Evolutionary conservation across 192 early-diverging fungal genomes (phyloP), one percentile per base, ranked within the genome.

Genomic region (Coemansia sp.): DNA sequence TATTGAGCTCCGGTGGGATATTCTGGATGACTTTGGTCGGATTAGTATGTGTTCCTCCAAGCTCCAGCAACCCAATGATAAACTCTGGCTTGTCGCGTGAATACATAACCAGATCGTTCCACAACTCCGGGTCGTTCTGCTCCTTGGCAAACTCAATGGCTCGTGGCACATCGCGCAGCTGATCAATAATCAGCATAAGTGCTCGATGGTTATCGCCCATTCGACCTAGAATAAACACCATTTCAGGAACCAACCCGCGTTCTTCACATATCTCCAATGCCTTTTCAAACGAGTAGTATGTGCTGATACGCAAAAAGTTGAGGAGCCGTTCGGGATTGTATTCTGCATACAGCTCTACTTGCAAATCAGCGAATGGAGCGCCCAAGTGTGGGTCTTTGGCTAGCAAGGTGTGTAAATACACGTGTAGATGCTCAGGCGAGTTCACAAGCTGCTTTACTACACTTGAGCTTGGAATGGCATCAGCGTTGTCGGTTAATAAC

Each of bases 131-230:
- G 74, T 99, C 95, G 57, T 92, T 93, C 72, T 97, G 94, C 50
- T 99, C 94, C 72, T 93, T 93, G 4, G 93, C 92, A 84, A 99
- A 99, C 56, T 96, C 93, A 61, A 99, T 99, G 0, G 97, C 97
- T 78, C 89, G 62, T 43, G 91, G 86, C 18, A 99, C 94, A 76
- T 99, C 89, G 30, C 86, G 81, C 11, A 99, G 70, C 43, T 88
- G 80, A 16, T 91, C 85, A 50, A 99, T 97, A 46, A 99, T 96
- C 41, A 99, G 80, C 82, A 87, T 86, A 36, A 99, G 75, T 0
- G 97, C 95, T 40, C 86, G 80, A 58, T 94, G 88, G 65, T 94
- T 96, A 55, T 99, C 85, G 43, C 97, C 97, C 94, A 97, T 95
- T 12, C 96, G 91, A 8, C 97, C 95, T 44, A 97, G 77, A 31